Evolutionary conservation across 345 rosid genomes (phyloP).

Genomic region (Salix udensis): DNA sequence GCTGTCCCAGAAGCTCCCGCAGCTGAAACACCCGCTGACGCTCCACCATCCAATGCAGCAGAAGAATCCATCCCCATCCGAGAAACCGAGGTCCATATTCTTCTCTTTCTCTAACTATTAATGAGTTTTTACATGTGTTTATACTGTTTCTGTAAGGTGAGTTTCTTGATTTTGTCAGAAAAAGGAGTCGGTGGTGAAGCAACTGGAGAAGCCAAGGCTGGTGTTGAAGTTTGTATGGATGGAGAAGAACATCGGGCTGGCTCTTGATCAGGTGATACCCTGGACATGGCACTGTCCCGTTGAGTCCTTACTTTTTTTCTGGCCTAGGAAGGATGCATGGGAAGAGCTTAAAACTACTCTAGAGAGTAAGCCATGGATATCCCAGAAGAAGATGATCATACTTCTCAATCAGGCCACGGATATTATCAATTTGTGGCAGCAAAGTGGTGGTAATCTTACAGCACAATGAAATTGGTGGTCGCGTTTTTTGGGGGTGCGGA

Average conservation of each 20-base stretch:
- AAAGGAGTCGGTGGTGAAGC: slow-evolving; percentile 36
- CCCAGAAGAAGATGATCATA: slow-evolving; percentile 76
- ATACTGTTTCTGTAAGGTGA: not conserved
- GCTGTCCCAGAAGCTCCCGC: slow-evolving; percentile 51
- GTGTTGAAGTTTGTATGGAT: slow-evolving; percentile 80
- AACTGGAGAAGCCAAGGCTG: slow-evolving; percentile 54
- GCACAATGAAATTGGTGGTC: not conserved
- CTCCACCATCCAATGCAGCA: slow-evolving; percentile 13
- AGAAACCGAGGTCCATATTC: slow-evolving; percentile 29
- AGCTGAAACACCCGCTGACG: slow-evolving; percentile 23
- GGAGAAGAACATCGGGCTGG: slow-evolving; percentile 84
- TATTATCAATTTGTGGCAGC: slow-evolving; percentile 84
- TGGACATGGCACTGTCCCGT: slow-evolving; percentile 66
- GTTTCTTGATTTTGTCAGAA: slow-evolving; percentile 25
- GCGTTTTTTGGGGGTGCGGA: not conserved
- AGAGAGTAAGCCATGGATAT: slow-evolving; percentile 75
- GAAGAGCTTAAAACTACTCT: slow-evolving; percentile 71
- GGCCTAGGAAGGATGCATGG: slow-evolving; percentile 88
- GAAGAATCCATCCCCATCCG: slow-evolving; percentile 11
- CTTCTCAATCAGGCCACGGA: slow-evolving; percentile 85
- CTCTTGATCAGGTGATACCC: slow-evolving; percentile 61
- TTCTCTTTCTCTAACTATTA: not conserved
- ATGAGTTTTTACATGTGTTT: not conserved
- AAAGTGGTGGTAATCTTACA: slow-evolving; percentile 67
- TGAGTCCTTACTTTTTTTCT: slow-evolving; percentile 76